Evolutionary conservation across 805 yeast genomes (phyloP).

Genomic region (Candida stauntonica): DNA sequence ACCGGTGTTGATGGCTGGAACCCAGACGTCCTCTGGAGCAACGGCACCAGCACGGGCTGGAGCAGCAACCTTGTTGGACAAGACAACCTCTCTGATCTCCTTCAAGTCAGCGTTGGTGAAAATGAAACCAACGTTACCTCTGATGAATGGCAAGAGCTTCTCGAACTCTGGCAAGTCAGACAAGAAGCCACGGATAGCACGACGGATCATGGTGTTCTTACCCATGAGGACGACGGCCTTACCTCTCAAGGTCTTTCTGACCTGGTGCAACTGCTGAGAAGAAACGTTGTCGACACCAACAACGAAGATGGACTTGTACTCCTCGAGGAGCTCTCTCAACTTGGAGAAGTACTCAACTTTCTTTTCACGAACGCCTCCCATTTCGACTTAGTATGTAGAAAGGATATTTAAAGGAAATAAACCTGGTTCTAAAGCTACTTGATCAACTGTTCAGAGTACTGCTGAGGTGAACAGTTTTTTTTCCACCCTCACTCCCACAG

Average conservation of each 20-base stretch:
- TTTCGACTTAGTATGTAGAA: constrained; percentile 81
- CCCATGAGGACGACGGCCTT: constrained; percentile 97
- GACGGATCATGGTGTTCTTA: constrained; percentile 99
- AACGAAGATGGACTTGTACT: constrained; percentile 96
- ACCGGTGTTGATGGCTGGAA: constrained; percentile 99
- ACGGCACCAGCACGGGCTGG: constrained; percentile 99
- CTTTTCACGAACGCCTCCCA: constrained; percentile 99
- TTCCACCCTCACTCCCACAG: constrained; percentile 2
- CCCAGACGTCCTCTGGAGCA: constrained; percentile 97
- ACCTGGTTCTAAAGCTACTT: constrained; percentile 1
- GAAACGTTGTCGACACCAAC: constrained; percentile 99
- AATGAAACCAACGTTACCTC: constrained; percentile 99
- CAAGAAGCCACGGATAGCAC: constrained; percentile 97
- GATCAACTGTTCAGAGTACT: constrained; percentile 1
- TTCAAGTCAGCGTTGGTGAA: constrained; percentile 97
- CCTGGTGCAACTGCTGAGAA: constrained; percentile 99
- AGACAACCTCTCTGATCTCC: constrained; percentile 81
- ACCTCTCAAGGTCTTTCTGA: constrained; percentile 95
- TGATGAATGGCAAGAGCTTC: constrained; percentile 89
- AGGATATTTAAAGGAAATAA: constrained; percentile 78
- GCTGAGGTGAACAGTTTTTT: constrained; percentile 1
- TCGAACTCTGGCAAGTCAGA: constrained; percentile 94
- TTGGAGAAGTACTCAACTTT: constrained; percentile 92
- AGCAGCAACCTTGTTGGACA: constrained; percentile 97
- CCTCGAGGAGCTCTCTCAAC: constrained; percentile 92